Base-by-base conservation (phyloP, 1,139 yeast genomes). In the Candida sanyaensis region DNA sequence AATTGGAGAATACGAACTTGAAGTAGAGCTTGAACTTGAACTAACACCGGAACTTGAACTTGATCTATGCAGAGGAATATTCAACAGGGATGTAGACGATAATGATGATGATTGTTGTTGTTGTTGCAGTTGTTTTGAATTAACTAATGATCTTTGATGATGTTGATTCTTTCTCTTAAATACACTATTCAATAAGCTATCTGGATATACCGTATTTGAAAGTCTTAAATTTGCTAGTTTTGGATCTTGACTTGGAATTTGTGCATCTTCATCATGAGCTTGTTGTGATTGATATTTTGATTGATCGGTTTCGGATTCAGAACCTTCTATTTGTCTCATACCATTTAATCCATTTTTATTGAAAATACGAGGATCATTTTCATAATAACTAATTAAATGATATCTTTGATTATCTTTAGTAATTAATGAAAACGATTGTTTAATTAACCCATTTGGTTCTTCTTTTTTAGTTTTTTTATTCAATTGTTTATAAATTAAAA, bases 401-500 rank as follows among this genome's bases (percentile, higher is more conserved):
- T 78, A 63, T 53, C 80, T 81, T 46, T 77, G 77, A 37, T 75
- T 73, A 40, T 72, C 75, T 36, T 73, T 69, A 3, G 83, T 75
- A 5, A 77, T 69, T 33, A 82, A 63, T 4, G 83, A 77, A 54
- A 83, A 81, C 42, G 83, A 77, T 58, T 83, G 86, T 57, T 84
- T 84, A 51, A 79, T 66, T 9, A 84, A 64, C 0, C 88, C 88
- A 34, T 43, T 43, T 21, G 30, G 32, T 11, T 55, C 46, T 23
- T 55, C 56, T 27, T 63, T 60, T 21, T 58, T 58, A 3, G 46
- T 43, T 28, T 37, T 31, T 27, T 55, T 54, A 42, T 79, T 83
- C 73, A 84, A 78, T 61, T 86, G 89, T 50, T 79, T 75, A 62
- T 86, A 86, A 5, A 83, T 78, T 40, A 86, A 66, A 57, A 86